phyloP scores from a whole-genome alignment of 2,329 filamentous ascomycete species.

The Aspergillus sp. region DNA sequence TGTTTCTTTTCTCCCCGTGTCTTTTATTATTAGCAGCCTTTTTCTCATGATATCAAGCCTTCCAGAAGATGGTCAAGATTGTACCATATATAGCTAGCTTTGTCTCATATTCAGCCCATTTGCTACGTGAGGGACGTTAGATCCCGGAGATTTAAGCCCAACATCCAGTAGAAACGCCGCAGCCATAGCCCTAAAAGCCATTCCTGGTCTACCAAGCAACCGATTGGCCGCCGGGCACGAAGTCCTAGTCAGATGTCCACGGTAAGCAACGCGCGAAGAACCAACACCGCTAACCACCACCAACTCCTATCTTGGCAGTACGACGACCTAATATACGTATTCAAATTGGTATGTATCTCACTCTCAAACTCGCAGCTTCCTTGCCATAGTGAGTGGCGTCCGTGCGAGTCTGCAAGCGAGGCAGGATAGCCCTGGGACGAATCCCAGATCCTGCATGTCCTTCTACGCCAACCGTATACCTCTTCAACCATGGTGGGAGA shows the following conservation, averaged over 20 bases:
- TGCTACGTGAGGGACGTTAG: neutral
- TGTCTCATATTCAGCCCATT: neutral
- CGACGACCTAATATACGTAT: constrained; percentile 4
- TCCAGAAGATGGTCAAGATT: neutral
- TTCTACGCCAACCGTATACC: constrained; percentile 95
- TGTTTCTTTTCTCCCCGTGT: neutral
- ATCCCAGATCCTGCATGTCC: constrained; percentile 51
- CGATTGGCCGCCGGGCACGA: too few relatives aligned
- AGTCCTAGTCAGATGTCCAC: too few relatives aligned
- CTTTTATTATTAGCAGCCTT: constrained; percentile 13
- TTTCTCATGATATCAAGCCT: neutral
- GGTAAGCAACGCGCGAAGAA: too few relatives aligned
- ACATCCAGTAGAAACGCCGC: neutral
- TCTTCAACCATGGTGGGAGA: constrained; percentile 67
- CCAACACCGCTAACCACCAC: too few relatives aligned
- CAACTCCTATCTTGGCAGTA: too few relatives aligned
- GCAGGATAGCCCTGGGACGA: constrained; percentile 29
- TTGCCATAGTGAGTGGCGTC: constrained; percentile 30
- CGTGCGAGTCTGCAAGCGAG: constrained; percentile 49
- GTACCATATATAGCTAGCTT: neutral
- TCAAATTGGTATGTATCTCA: constrained; percentile 38
- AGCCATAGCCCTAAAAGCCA: too few relatives aligned
- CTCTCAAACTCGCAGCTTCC: constrained; percentile 48
- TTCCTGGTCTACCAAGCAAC: too few relatives aligned
- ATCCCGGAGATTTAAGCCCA: neutral